phyloP scores from a whole-genome alignment of 2,329 filamentous ascomycete species.

The Aspergillus uvarum region DNA sequence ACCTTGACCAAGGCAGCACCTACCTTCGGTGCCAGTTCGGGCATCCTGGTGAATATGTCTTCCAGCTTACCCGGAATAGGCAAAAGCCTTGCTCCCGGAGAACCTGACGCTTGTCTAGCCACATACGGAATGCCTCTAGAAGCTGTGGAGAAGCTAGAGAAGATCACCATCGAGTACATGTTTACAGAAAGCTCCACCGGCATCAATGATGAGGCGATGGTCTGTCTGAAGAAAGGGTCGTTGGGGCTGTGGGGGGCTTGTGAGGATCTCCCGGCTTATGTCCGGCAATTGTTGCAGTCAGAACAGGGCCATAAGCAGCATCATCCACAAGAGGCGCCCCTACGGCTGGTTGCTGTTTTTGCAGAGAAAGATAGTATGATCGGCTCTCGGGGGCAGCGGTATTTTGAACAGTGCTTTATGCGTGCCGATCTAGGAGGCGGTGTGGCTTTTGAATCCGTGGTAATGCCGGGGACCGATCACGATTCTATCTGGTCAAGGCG shows the following conservation, averaged over 20 bases:
- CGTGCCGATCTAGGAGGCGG: not conserved
- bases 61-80: not conserved
- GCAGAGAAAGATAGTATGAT: slow-evolving; percentile 2
- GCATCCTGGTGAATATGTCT: not conserved
- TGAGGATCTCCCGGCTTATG: not conserved
- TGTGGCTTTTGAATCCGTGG: not conserved
- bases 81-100: not conserved
- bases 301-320: not conserved
- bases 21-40: not conserved
- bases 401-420: not conserved
- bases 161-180: not conserved
- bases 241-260: not conserved
- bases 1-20: not conserved
- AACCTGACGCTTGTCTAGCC: not conserved
- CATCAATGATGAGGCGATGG: slow-evolving; percentile 1
- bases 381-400: not conserved
- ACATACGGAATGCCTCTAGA: not conserved
- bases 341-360: not conserved
- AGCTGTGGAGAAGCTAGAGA: not conserved
- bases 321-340: not conserved
- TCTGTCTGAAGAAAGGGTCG: not conserved
- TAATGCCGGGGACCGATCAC: not conserved
- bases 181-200: not conserved
- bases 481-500: not conserved
- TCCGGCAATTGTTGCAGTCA: not conserved